Conservation (phyloP, 202 grass and related monocot genomes). For the Schoenoplectus tabernaemontani region DNA sequence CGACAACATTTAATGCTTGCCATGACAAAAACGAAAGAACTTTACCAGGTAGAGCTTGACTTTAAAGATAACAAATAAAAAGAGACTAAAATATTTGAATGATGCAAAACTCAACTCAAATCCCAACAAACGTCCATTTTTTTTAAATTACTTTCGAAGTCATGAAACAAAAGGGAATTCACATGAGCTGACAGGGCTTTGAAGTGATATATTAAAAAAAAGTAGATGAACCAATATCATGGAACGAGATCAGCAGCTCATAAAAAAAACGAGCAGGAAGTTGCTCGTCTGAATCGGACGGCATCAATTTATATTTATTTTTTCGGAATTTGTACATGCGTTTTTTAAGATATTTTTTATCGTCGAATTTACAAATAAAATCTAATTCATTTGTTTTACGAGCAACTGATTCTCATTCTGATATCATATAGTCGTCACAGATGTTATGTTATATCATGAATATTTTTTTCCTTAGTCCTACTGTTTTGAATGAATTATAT, state of each 20-base stretch:
- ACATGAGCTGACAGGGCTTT: neutral
- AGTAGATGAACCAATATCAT: neutral
- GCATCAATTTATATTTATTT: no score
- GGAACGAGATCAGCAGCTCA: no score
- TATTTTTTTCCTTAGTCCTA: no score
- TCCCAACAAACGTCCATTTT: neutral
- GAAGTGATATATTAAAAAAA: neutral
- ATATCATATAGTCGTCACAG: neutral
- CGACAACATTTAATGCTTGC: neutral
- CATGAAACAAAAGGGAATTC: neutral
- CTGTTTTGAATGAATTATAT: no score
- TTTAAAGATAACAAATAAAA: neutral
- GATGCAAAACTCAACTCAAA: conserved; percentile 15
- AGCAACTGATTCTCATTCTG: no score
- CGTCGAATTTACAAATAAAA: no score
- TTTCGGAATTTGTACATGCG: no score
- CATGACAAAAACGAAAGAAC: conserved; percentile 6
- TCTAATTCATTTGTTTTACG: no score
- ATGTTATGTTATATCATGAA: neutral
- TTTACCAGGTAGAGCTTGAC: neutral
- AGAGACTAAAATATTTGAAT: neutral
- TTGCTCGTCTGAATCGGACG: no score
- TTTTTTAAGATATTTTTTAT: no score
- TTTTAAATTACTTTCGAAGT: neutral
- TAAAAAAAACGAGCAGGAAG: no score